Evolutionary conservation across 352 stramenopile genomes (phyloP).

Genomic region (Phytophthora citricola): DNA sequence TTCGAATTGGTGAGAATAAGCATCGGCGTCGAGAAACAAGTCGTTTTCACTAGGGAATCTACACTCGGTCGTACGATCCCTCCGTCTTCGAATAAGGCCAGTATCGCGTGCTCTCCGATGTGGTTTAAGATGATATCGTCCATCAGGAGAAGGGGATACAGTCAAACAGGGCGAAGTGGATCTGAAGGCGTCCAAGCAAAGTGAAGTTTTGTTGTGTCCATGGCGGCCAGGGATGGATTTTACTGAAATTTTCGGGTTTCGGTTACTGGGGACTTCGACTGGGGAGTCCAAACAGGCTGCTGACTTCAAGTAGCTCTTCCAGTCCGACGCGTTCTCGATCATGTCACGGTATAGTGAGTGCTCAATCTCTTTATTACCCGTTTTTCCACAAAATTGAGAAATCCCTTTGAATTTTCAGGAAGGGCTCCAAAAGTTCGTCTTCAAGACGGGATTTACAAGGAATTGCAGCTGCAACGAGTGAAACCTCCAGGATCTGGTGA

Average conservation of each 20-base stretch:
- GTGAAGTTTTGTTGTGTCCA: conserved; percentile 36
- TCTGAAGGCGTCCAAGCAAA: conserved; percentile 37
- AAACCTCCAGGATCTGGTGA: conserved; percentile 9
- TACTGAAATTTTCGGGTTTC: neutral
- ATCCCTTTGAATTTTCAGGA: conserved; percentile 31
- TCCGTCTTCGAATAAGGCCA: conserved; percentile 17
- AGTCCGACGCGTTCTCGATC: conserved; percentile 27
- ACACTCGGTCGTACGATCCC: conserved; percentile 24
- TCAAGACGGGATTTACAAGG: conserved; percentile 10
- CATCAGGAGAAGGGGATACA: conserved; percentile 19
- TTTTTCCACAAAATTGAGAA: conserved; percentile 8
- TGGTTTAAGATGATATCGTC: conserved; percentile 37
- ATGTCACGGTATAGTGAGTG: conserved; percentile 40
- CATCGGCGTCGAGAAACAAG: conserved; percentile 21
- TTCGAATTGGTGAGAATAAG: conserved; percentile 32
- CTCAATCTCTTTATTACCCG: conserved; percentile 1
- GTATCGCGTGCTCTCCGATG: conserved; percentile 29
- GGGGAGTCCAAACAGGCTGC: neutral
- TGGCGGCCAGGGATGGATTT: conserved; percentile 24
- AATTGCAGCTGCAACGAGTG: neutral
- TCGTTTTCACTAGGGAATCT: conserved; percentile 12
- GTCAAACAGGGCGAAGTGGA: conserved; percentile 44
- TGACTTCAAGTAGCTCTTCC: conserved; percentile 38
- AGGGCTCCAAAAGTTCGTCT: conserved; percentile 18
- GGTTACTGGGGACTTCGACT: neutral